Percentiles rank a stretch among this genome's conserved stretches.
Conservation (phyloP, 1,284 basidiomycete species). For the Ustanciosporium gigantosporum region DNA sequence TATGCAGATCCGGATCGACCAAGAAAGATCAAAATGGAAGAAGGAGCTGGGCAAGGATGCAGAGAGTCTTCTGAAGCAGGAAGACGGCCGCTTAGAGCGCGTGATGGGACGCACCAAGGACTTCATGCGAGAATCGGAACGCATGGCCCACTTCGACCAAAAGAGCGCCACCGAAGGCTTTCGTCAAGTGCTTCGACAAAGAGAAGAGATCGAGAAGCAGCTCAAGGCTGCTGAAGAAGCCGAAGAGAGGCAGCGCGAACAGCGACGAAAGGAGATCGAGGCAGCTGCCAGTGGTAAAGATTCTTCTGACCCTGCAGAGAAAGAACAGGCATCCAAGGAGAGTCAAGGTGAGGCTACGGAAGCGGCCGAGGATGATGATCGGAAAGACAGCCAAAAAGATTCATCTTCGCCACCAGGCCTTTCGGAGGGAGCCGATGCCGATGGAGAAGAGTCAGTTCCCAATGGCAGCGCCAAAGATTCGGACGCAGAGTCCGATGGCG, state of each 20-base stretch:
- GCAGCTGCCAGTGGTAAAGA: conserved; percentile 13
- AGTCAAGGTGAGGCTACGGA: neutral
- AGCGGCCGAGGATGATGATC: neutral
- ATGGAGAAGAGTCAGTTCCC: conserved; percentile 1
- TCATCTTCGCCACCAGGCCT: neutral
- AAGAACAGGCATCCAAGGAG: neutral
- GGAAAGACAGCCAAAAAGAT: neutral
- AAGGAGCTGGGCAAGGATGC: conserved; percentile 37
- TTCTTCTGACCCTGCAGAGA: conserved; percentile 1
- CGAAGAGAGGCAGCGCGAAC: conserved; percentile 55
- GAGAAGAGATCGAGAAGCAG: conserved; percentile 34
- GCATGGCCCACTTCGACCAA: conserved; percentile 43
- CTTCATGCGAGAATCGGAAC: conserved; percentile 48
- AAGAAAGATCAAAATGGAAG: conserved; percentile 42
- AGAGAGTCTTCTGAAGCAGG: conserved; percentile 14
- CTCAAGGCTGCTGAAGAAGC: conserved; percentile 34
- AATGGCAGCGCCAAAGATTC: conserved; percentile 12
- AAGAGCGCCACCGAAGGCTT: conserved; percentile 41
- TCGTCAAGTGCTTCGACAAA: conserved; percentile 43
- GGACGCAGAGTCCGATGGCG: conserved; percentile 62
- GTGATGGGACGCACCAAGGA: conserved; percentile 40
- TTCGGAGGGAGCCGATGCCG: neutral
- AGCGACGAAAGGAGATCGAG: conserved; percentile 66
- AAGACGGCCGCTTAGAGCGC: conserved; percentile 24
- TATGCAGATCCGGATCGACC: conserved; percentile 50